Evolutionary conservation across 345 rosid species (phyloP).

Genomic region (Euphorbia peplus): DNA sequence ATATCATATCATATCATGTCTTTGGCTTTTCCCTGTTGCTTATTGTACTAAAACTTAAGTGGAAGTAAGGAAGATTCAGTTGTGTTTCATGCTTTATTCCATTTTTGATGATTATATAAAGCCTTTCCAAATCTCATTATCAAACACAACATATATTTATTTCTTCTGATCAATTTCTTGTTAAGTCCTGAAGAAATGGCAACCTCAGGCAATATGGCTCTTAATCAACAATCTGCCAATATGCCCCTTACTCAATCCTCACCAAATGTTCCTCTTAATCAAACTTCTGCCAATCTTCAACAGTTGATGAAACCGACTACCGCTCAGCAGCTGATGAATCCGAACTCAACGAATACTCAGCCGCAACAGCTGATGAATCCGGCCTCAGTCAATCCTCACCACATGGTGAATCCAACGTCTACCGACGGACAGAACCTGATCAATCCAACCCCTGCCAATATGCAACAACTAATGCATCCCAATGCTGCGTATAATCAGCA

Average conservation of each 20-base stretch:
- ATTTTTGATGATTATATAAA: slow-evolving; percentile 21
- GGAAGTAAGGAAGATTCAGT: slow-evolving; percentile 76
- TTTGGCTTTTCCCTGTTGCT: not conserved
- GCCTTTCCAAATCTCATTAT: not conserved
- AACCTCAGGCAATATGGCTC: not conserved
- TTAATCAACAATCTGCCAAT: not conserved
- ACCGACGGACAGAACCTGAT: slow-evolving; percentile 1
- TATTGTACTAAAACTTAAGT: slow-evolving; percentile 31
- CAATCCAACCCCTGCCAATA: not conserved
- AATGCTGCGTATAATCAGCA: not conserved
- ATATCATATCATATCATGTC: no score
- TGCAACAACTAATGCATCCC: not conserved
- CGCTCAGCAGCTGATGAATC: not conserved
- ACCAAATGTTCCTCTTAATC: not conserved
- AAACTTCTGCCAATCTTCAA: not conserved
- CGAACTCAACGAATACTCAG: not conserved
- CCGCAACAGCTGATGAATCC: not conserved
- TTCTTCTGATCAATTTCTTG: not conserved
- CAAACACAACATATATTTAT: not conserved
- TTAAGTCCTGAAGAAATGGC: not conserved
- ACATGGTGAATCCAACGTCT: not conserved
- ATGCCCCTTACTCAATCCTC: slow-evolving; percentile 6
- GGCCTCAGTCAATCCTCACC: not conserved
- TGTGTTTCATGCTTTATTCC: slow-evolving; percentile 31
- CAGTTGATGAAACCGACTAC: not conserved